Base-by-base conservation (phyloP, 2,329 filamentous ascomycete genomes). In the Harringtonia lauricola region DNA sequence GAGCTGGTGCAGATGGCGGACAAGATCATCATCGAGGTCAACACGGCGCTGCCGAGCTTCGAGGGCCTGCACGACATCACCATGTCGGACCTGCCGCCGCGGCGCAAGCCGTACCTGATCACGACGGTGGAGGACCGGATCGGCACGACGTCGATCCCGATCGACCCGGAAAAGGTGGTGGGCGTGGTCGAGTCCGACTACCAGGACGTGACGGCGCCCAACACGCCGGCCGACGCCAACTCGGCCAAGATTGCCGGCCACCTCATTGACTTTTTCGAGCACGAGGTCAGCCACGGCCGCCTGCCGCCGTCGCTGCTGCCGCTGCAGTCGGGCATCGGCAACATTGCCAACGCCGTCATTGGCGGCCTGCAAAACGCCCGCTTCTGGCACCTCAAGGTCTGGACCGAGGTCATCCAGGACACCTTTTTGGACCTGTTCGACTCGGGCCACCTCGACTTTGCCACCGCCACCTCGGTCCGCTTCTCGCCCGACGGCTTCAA, bases 381-480 rank as follows among this genome's bases (percentile, higher is more conserved):
- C 61, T 94, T 94, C 72, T 76, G 78, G 59, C 85, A 94, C 67
- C 74, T 95, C 46, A 88, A 84, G 60, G 88, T 94, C 33, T 94
- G 87, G 88, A 94, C 88, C 21, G 87, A 94, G 64, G 87, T 94
- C 39, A 79, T 94, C 45, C 87, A 94, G 67, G 87, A 94, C 61
- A 88, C 84, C 19, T 94, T 94, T 77, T 76, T 94, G 21, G 88
- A 94, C 60, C 82, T 94, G 43, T 94, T 94, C 64, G 88, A 94
- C 69, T 83, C 78, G 47, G 87, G 86, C 22, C 81, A 86, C 58
- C 74, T 94, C 18, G 86, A 94, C 66, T 94, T 92, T 56, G 88
- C 87, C 36, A 94, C 87, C 0, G 86, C 87, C 33, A 94, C 87
- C 8, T 89, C 84, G 3, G 86, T 94, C 57, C 85, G 87, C 54